Evolutionary conservation across 768 basidiomycete species (phyloP).

Genomic region (Suillus placidus): DNA sequence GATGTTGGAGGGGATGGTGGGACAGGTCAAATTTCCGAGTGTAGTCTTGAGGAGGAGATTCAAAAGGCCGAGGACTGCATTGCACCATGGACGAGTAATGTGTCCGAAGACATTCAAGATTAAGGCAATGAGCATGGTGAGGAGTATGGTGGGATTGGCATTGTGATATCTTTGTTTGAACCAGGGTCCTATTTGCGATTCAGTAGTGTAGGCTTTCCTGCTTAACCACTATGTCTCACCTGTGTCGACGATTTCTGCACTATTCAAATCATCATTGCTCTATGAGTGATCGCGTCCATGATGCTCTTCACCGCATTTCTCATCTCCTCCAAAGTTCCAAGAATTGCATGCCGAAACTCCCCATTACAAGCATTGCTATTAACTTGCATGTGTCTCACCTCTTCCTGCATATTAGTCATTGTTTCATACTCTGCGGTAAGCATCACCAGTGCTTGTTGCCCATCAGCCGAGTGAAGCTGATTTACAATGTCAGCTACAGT

Average conservation of each 20-base stretch:
- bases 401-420: background rate
- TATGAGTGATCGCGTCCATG: constrained; percentile 1
- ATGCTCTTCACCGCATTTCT: background rate
- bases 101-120: constrained; percentile 15
- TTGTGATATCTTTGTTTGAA: constrained; percentile 1
- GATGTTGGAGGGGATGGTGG: constrained; percentile 19
- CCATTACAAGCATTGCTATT: background rate
- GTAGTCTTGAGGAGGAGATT: constrained; percentile 8
- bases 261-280: constrained; percentile 4
- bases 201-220: background rate
- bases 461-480: background rate
- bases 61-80: constrained; percentile 11
- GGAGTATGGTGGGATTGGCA: constrained; percentile 14
- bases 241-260: constrained; percentile 4
- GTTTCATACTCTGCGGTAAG: background rate
- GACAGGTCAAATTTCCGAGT: background rate
- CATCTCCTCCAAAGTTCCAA: constrained; percentile 1
- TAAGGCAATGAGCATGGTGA: constrained; percentile 6
- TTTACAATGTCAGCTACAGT: background rate
- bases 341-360: background rate
- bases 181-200: background rate
- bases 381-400: background rate
- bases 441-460: background rate
- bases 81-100: constrained; percentile 12
- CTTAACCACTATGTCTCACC: constrained; percentile 1